A percentile compares a stretch with the other conserved stretches of the same genome.
These are phyloP conservation scores for Oidiodendron maius DNA, from an alignment of 495 filamentous ascomycete genomes.

Conservation along the genomic window DNA sequence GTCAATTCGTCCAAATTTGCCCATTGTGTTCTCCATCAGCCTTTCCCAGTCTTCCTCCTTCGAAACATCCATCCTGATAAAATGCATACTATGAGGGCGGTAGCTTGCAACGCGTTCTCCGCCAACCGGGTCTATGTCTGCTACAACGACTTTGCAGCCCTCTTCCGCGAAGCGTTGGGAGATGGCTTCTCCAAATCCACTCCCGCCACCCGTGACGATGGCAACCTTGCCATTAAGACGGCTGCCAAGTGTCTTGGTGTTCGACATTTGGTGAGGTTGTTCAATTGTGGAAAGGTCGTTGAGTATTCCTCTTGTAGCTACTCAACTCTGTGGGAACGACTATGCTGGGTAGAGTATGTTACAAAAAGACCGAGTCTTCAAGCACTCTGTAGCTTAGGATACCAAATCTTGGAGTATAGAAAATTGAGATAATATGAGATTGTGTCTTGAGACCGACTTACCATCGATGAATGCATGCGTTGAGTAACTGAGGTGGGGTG, in stretches of 20 bases:
- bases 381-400: too few species aligned
- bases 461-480: too few species aligned
- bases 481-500: too few species aligned
- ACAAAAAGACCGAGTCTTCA: too few species aligned
- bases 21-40: conserved; percentile 39
- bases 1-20: conserved; percentile 46
- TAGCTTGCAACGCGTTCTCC: conserved; percentile 37
- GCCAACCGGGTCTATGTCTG: conserved; percentile 52
- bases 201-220: conserved; percentile 46
- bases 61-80: conserved; percentile 47
- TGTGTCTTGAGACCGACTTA: too few species aligned
- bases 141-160: conserved; percentile 51
- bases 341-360: too few species aligned
- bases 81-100: conserved; percentile 30
- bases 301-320: too few species aligned
- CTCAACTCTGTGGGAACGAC: too few species aligned
- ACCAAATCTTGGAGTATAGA: too few species aligned
- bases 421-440: too few species aligned
- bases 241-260: conserved; percentile 14
- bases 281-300: too few species aligned
- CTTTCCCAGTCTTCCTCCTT: conserved; percentile 42
- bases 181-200: conserved; percentile 56
- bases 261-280: too few species aligned
- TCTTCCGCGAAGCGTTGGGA: conserved; percentile 49
- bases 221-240: conserved; percentile 45